phyloP scores from a whole-genome alignment of 257 asterid species.

The Haberlea rhodopensis region DNA sequence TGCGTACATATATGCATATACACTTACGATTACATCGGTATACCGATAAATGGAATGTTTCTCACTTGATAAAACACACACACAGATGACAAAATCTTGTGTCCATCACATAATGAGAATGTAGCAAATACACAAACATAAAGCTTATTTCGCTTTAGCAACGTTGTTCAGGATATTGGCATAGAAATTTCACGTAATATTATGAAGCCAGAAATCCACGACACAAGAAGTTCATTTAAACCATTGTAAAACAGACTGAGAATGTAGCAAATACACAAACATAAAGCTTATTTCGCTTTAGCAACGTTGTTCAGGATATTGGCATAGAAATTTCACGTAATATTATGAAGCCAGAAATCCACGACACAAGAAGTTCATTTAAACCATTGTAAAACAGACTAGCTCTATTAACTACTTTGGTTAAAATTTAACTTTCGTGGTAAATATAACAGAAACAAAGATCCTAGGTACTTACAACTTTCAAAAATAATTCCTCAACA shows the following conservation, averaged over 20 bases:
- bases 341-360: too few species aligned
- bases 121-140: neutral
- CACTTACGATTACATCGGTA: neutral
- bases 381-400: neutral
- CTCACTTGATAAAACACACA: neutral
- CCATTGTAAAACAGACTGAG: too few species aligned
- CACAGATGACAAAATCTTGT: neutral
- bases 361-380: neutral
- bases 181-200: too few species aligned
- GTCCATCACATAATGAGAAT: neutral
- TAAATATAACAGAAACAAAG: slow-evolving; percentile 1
- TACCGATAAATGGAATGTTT: neutral
- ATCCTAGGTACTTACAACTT: slow-evolving; percentile 1
- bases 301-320: neutral
- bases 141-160: too few species aligned
- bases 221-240: too few species aligned
- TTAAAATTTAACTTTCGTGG: neutral
- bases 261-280: too few species aligned
- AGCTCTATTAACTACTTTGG: slow-evolving; percentile 12
- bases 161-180: too few species aligned
- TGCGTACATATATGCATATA: too few species aligned
- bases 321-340: too few species aligned
- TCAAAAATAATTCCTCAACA: slow-evolving; percentile 20
- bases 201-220: too few species aligned
- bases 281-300: too few species aligned